Evolutionary conservation across 345 rosid species (phyloP), one percentile per base, ranked within the genome.

Genomic region (Syzygium aromaticum): DNA sequence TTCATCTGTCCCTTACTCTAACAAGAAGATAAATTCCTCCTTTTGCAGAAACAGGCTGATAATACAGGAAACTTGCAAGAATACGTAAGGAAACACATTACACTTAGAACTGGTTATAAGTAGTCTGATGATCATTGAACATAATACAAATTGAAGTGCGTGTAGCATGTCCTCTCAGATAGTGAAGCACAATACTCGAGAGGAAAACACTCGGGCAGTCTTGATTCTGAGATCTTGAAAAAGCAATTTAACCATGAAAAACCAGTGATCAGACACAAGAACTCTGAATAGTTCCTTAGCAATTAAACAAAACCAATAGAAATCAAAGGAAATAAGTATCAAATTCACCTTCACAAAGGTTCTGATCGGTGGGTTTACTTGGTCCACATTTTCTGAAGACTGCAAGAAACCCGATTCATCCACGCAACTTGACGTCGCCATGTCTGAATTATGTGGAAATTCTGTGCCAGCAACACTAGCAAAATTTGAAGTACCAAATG

Each of bases 401-500:
- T 90, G 93, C 91, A 93, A 85, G 90, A 90, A 93, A 86, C 93
- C 94, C 25, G 93, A 90, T 87, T 91, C 93, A 84, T 91, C 93
- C 7, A 93, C 91, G 67, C 93, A 93, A 88, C 94, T 93, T 77
- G 94, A 93, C 63, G 94, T 86, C 27, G 93, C 89, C 90, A 93
- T 90, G 53, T 90, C 94, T 13, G 93, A 90, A 87, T 87, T 90
- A 52, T 89, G 89, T 15, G 92, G 90, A 87, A 89, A 88, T 54
- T 91, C 94, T 84, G 88, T 80, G 86, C 91, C 92, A 46, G 90
- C 77, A 43, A 89, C 88, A 86, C 73, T 90, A 21, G 88, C 84
- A 77, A 91, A 91, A 85, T 89, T 91, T 11, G 93, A 89, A 56
- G 90, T 82, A 84, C 89, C 89, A 84, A 87, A 92, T 77, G 94